Conservation (phyloP, 83 land plant genomes). For the Picea mariana region DNA sequence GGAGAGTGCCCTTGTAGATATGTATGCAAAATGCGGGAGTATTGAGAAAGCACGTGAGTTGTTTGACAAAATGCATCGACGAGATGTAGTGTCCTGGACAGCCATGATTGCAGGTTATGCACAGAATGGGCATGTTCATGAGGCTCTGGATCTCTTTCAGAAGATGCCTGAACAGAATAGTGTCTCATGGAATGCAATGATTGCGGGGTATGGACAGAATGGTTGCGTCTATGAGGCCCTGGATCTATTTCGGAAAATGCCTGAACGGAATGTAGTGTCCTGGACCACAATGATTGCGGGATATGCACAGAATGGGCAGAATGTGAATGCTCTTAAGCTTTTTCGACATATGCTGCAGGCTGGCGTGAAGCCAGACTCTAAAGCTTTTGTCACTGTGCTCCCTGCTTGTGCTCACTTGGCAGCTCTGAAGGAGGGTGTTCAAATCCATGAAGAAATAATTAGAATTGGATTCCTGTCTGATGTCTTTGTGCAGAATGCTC, state of each 20-base stretch:
- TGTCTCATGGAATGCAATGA: conserved; percentile 30
- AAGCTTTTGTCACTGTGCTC: conserved; percentile 40
- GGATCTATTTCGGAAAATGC: conserved; percentile 34
- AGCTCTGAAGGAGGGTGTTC: conserved; percentile 45
- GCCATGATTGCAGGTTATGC: conserved; percentile 48
- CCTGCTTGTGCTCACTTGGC: conserved; percentile 52
- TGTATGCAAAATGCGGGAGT: conserved; percentile 64
- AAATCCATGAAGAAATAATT: conserved; percentile 30
- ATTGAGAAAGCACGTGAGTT: conserved; percentile 34
- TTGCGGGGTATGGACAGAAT: conserved; percentile 37
- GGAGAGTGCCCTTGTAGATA: conserved; percentile 42
- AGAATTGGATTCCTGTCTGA: conserved; percentile 25
- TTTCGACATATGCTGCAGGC: conserved; percentile 21
- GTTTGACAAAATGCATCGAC: conserved; percentile 28
- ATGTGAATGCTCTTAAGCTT: conserved; percentile 42
- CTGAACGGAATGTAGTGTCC: conserved; percentile 28
- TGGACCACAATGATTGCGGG: conserved; percentile 38
- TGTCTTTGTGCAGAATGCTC: conserved; percentile 43
- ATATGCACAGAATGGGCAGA: conserved; percentile 55
- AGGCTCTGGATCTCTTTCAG: conserved; percentile 31
- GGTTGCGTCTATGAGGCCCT: conserved; percentile 36
- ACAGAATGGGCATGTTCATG: conserved; percentile 33
- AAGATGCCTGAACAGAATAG: conserved; percentile 11
- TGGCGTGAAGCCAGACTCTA: conserved; percentile 22
- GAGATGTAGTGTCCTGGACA: conserved; percentile 41